phyloP scores from a whole-genome alignment of 495 filamentous ascomycete species.

The Oidiodendron maius region DNA sequence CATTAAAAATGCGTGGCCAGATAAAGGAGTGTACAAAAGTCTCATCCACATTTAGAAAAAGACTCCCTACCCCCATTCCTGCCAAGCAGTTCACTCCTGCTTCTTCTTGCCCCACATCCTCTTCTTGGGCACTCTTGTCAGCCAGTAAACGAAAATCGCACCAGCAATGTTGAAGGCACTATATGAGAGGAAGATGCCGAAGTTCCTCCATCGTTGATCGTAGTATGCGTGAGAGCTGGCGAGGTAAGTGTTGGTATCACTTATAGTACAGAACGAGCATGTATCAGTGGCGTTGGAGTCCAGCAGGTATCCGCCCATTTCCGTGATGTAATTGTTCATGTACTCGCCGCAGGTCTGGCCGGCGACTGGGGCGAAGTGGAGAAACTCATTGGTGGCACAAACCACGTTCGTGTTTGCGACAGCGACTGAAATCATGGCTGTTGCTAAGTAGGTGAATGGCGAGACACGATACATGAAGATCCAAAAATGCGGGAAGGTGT shows the following conservation, averaged over 20 bases:
- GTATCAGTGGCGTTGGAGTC: slow-evolving; percentile 35
- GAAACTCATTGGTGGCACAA: slow-evolving; percentile 56
- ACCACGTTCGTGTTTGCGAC: slow-evolving; percentile 48
- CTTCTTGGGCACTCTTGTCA: background rate
- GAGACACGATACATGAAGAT: slow-evolving; percentile 77
- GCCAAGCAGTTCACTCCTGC: too few species aligned
- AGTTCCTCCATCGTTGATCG: slow-evolving; percentile 59
- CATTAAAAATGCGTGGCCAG: too few species aligned
- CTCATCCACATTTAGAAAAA: too few species aligned
- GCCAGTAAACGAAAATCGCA: slow-evolving; percentile 66
- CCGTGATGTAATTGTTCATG: slow-evolving; percentile 38
- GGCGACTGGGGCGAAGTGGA: slow-evolving; percentile 43
- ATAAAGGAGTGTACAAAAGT: too few species aligned
- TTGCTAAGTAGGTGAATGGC: slow-evolving; percentile 63
- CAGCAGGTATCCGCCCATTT: slow-evolving; percentile 43
- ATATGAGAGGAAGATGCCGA: slow-evolving; percentile 45
- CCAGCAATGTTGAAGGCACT: slow-evolving; percentile 66
- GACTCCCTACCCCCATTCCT: too few species aligned
- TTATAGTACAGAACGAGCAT: slow-evolving; percentile 57
- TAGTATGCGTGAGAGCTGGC: slow-evolving; percentile 53
- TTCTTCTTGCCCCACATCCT: too few species aligned
- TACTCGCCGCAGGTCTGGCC: slow-evolving; percentile 54
- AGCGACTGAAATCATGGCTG: slow-evolving; percentile 51
- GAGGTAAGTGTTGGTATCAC: slow-evolving; percentile 56
- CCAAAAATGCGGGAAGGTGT: slow-evolving; percentile 63